Percentiles rank a stretch among this genome's conserved stretches.
phyloP scores from a whole-genome alignment of 441 rosid species.

The Rhodomyrtus psidioides region DNA sequence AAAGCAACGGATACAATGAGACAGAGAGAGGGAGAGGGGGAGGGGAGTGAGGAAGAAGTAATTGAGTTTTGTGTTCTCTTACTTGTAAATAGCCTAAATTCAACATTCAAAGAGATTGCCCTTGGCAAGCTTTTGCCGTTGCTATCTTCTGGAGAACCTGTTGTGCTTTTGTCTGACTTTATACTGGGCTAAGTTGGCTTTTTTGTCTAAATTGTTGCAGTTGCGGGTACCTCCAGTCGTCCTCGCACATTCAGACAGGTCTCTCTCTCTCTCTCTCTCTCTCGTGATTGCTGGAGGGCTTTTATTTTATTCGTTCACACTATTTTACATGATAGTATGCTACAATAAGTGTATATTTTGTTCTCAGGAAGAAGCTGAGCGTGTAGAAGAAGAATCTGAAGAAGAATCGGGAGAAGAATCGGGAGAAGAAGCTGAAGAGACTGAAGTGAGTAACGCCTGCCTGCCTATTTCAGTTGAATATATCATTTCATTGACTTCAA shows the following conservation, averaged over 20 bases:
- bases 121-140: background rate
- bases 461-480: background rate
- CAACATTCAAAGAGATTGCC: background rate
- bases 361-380: slow-evolving; percentile 59
- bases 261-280: slow-evolving; percentile 3
- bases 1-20: background rate
- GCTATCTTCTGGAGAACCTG: background rate
- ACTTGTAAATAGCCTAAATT: background rate
- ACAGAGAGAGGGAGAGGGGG: background rate
- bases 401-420: slow-evolving; percentile 58
- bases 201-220: slow-evolving; percentile 29
- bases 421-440: slow-evolving; percentile 56
- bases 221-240: slow-evolving; percentile 85
- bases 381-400: slow-evolving; percentile 37
- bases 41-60: background rate
- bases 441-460: slow-evolving; percentile 48
- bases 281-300: background rate
- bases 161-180: background rate
- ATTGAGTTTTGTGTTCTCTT: background rate
- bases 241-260: slow-evolving; percentile 83
- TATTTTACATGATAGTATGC: background rate
- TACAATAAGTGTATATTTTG: background rate
- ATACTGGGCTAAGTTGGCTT: background rate
- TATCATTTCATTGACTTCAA: background rate
- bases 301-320: background rate